Evolutionary conservation across 164 flowering plant species (phyloP), one percentile per base, ranked within the genome.

Genomic region (Dillenia suffruticosa): DNA sequence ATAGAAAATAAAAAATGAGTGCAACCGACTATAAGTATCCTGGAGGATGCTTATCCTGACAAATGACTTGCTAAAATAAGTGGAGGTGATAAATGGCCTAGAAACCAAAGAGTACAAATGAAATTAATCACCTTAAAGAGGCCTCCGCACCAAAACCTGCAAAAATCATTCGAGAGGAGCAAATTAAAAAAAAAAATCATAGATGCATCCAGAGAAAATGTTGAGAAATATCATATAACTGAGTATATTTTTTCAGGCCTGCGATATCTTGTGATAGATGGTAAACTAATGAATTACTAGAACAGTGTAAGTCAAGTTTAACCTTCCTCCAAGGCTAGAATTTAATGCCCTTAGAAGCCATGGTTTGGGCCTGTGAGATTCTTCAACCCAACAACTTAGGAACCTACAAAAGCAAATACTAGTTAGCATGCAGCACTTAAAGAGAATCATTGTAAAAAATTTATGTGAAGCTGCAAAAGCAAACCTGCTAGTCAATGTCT

Each of bases 71-170:
- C 22, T 19, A 19, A 19, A 19, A 19, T 19, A 19, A 19, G 22
- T 19, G 22, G 1, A 1, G 22, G 22, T 19, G 1, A 19, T 19
- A 19, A 19, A 19, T 19, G 1, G 22, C 22, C 22, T 1, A 19
- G 22, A 19, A 19, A 19, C 22, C 22, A 19, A 19, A 19, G 22
- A 19, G 22, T 19, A 19, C 22, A 19, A 19, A 19, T n/a, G 22
- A 19, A 19, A 19, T n/a, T 17, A 14, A 58, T 43, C 79, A 94
- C 98, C 97, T 94, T 94, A 82, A 87, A 91, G 22, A 91, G 67
- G 62, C 98, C 98, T 70, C 98, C 98, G 77, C 70, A 80, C 98
- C 98, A 92, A 73, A 92, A 92, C 79, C 98, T 92, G 75, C 60
- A 72, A 59, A 72, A 66, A 61, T 63, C 11, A 52, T 24, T 5